These are phyloP conservation scores for Globisporangium viniferum DNA, from an alignment of 352 stramenopile genomes.

Conservation along the genomic window DNA sequence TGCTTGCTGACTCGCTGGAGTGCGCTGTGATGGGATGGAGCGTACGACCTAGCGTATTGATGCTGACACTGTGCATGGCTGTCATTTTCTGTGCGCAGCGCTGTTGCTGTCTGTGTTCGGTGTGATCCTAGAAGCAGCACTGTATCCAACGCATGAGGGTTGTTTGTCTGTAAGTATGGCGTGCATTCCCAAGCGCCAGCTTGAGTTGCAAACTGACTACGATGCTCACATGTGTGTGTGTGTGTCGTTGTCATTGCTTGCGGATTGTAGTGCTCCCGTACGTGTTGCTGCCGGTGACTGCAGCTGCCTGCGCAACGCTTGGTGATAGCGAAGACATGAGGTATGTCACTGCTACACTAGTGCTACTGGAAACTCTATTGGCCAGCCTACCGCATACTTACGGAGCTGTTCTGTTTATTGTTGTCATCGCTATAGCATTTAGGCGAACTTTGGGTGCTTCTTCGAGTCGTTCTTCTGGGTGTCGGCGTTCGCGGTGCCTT, in stretches of 20 bases:
- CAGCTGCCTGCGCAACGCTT: constrained; percentile 47
- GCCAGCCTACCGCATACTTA: background rate
- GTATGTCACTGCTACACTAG: constrained; percentile 2
- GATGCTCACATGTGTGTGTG: background rate
- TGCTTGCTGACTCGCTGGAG: background rate
- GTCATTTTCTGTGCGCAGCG: constrained; percentile 16
- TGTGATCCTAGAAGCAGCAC: constrained; percentile 55
- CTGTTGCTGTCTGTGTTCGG: constrained; percentile 37
- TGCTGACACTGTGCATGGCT: background rate
- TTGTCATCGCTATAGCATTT: constrained; percentile 22
- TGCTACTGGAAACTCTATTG: background rate
- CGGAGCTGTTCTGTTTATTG: background rate
- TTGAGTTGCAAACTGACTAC: background rate
- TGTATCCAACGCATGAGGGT: constrained; percentile 61
- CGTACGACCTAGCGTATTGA: no score
- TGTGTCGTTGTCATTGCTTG: background rate
- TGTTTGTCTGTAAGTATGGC: constrained; percentile 50
- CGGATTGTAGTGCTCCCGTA: constrained; percentile 52
- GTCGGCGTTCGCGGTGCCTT: constrained; percentile 55
- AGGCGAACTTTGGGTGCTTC: constrained; percentile 69
- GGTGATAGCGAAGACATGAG: constrained; percentile 53
- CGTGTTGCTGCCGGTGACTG: constrained; percentile 58
- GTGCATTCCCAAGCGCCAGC: background rate
- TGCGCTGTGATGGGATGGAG: background rate
- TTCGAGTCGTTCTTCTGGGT: constrained; percentile 76